phyloP scores from a whole-genome alignment of 2,329 filamentous ascomycete genomes.

The Thelonectria olida region DNA sequence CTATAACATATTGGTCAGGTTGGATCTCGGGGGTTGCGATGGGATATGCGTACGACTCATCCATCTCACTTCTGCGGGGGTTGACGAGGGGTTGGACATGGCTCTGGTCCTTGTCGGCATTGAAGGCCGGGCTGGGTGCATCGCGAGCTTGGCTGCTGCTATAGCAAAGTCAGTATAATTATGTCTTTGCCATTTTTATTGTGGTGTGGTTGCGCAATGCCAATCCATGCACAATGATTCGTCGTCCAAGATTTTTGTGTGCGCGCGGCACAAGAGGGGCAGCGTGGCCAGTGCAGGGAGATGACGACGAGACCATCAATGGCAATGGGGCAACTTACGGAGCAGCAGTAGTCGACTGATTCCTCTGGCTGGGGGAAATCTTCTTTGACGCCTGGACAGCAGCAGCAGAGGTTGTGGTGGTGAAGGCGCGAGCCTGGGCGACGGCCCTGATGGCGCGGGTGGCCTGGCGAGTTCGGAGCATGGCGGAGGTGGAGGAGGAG shows the following conservation, averaged over 20 bases:
- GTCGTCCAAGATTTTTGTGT: constrained; percentile 1
- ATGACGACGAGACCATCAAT: not conserved
- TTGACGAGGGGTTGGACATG: constrained; percentile 77
- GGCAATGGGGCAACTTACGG: constrained; percentile 57
- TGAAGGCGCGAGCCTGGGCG: constrained; percentile 52
- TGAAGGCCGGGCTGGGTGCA: constrained; percentile 71
- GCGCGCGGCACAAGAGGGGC: constrained; percentile 23
- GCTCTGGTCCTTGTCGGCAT: constrained; percentile 57
- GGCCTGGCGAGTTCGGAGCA: constrained; percentile 31
- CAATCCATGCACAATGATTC: not conserved
- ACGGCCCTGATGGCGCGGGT: constrained; percentile 56
- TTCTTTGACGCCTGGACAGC: constrained; percentile 52
- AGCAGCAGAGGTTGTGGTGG: constrained; percentile 49
- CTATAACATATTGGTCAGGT: constrained; percentile 49
- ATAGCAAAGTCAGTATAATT: constrained; percentile 20
- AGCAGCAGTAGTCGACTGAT: constrained; percentile 56
- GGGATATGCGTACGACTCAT: constrained; percentile 75
- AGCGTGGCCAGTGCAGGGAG: constrained; percentile 15
- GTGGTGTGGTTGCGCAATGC: constrained; percentile 8
- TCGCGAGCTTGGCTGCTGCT: constrained; percentile 57
- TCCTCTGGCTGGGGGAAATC: constrained; percentile 52
- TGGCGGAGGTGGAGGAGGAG: constrained; percentile 25
- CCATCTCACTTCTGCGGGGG: constrained; percentile 70
- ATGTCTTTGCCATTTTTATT: constrained; percentile 14
- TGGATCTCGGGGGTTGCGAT: not conserved